Base-by-base conservation (phyloP, 2,329 filamentous ascomycete species). In the Pseudogymnoascus sp. region DNA sequence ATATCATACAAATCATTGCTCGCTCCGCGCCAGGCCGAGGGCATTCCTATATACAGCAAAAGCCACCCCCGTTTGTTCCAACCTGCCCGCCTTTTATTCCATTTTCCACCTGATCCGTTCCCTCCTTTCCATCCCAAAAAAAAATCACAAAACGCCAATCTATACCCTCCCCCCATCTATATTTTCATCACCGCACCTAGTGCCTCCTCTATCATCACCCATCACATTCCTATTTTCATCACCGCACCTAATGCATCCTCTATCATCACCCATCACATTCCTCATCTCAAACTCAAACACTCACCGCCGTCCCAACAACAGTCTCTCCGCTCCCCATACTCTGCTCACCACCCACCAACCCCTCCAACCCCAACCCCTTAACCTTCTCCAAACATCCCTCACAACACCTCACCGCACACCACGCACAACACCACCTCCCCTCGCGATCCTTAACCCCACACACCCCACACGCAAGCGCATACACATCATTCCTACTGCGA, bases 361-460 rank as follows among this genome's bases (percentile, higher is more conserved):
- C 23, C 21, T 33, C 49, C 41, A 43, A 58, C 26, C 26, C 49
- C 21, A 21, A 38, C 5, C 35, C 31, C 10, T 35, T 59, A 37
- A 59, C 55, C 45, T 59, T 59, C 52, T 69, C 62, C 68, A 72
- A 70, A 63, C 72, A 74, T 31, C 49, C 62, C n/a, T 63, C 66
- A 63, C 72, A 74, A 19, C 68, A 66, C 49, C 71, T 68, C 33
- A 74, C 58, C 61, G 69, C 72, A 52, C 72, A 74, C 72, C 72
- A 74, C 21, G 66, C 67, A 58, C 72, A 74, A 43, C 65, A 66
- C 68, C 68, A 73, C 19, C 69, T 62, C 16, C 58, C 65, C 31
- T 71, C 68, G 2, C 62, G 64, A 45, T 74, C 71, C 31, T 65
- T 65, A 49, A 65, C 69, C 29, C 66, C 61, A 63, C 72, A 74